Conservation (phyloP, 2,329 filamentous ascomycete species). For the Falciphora oryzae region DNA sequence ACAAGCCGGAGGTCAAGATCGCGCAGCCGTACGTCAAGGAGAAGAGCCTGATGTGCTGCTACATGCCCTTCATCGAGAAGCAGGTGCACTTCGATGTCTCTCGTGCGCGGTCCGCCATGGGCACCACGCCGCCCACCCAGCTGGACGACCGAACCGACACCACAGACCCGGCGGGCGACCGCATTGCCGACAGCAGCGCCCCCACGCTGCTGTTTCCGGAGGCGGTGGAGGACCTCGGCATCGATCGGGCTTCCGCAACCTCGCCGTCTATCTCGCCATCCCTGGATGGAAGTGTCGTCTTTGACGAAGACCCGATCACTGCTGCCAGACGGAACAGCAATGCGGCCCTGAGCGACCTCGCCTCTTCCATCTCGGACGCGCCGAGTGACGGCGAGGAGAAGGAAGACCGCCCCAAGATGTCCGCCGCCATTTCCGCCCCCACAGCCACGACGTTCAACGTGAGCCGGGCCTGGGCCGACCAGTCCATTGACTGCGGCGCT, state of each 20-base stretch:
- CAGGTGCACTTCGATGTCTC: not conserved
- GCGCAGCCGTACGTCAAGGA: not conserved
- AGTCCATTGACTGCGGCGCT: not conserved
- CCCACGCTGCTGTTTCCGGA: not conserved
- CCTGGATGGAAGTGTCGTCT: not conserved
- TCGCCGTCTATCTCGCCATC: not conserved
- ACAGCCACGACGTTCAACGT: conserved; percentile 4
- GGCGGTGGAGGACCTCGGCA: not conserved
- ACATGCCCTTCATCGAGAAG: conserved; percentile 2
- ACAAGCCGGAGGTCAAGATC: conserved; percentile 1
- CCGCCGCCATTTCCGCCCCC: too few species aligned
- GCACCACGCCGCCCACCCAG: not conserved
- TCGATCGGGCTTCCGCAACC: not conserved
- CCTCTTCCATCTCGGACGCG: not conserved
- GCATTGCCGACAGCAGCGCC: not conserved
- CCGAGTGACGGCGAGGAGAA: not conserved
- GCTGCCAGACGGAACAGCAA: not conserved
- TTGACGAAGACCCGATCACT: not conserved
- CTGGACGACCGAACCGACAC: not conserved
- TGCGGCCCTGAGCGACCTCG: not conserved
- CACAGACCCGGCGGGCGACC: not conserved
- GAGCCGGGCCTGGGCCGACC: not conserved
- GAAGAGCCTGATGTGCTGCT: not conserved
- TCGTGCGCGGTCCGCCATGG: not conserved
- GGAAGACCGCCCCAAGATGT: not conserved